These are phyloP conservation scores for Helenozyma rhizophorensis DNA, from an alignment of 805 yeast species.

Conservation along the genomic window DNA sequence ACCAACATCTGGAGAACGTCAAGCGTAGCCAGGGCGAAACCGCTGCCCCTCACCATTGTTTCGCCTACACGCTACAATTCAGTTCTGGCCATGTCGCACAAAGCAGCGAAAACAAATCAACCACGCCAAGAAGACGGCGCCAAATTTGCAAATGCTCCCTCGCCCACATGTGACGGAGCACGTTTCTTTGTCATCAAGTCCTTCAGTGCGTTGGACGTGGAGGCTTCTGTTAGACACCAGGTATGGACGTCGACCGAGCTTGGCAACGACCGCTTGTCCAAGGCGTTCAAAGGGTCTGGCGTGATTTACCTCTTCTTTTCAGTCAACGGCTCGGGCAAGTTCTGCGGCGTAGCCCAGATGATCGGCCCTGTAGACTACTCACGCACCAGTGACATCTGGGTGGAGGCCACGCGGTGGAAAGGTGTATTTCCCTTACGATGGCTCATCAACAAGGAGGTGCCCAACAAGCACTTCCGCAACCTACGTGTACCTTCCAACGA, in stretches of 20 bases:
- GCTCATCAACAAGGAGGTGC: slow-evolving; percentile 48
- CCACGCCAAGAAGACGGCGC: too few species aligned
- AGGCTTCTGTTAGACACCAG: slow-evolving; percentile 43
- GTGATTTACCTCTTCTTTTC: slow-evolving; percentile 51
- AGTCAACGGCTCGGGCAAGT: slow-evolving; percentile 45
- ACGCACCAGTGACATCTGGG: slow-evolving; percentile 43
- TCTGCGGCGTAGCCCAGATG: slow-evolving; percentile 52
- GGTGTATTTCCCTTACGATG: slow-evolving; percentile 53
- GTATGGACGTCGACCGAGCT: slow-evolving; percentile 59
- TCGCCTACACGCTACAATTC: too few species aligned
- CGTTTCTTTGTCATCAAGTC: slow-evolving; percentile 54
- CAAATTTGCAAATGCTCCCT: too few species aligned
- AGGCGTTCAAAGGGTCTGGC: slow-evolving; percentile 33
- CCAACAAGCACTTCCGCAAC: slow-evolving; percentile 44
- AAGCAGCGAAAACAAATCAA: too few species aligned
- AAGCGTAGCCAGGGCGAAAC: too few species aligned
- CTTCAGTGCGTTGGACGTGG: slow-evolving; percentile 43
- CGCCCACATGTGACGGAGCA: too few species aligned
- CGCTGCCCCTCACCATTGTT: too few species aligned
- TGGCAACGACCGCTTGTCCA: slow-evolving; percentile 50
- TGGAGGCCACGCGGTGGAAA: slow-evolving; percentile 44
- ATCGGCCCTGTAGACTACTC: slow-evolving; percentile 30
- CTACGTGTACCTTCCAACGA: slow-evolving; percentile 44
- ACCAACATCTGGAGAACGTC: too few species aligned
- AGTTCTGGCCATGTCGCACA: too few species aligned